These are phyloP conservation scores for Mycogone perniciosa DNA, from an alignment of 2,329 filamentous ascomycete genomes.

Conservation along the genomic window DNA sequence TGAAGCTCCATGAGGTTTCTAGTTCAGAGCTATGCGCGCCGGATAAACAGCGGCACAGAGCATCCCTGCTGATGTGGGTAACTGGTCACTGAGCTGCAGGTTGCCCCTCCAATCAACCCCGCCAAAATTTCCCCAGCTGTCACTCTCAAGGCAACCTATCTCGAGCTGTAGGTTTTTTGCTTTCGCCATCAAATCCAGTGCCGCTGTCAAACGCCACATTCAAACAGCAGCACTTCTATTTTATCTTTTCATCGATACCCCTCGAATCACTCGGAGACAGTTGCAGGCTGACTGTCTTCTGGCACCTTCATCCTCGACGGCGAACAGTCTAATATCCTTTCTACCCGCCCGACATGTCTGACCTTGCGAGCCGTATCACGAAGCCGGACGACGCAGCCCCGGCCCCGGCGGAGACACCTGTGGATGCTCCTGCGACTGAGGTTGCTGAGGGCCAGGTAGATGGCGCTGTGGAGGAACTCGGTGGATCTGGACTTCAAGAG, in stretches of 20 bases:
- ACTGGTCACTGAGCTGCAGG: slow-evolving; percentile 12
- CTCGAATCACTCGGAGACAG: not conserved
- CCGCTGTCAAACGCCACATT: slow-evolving; percentile 1
- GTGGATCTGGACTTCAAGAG: slow-evolving; percentile 56
- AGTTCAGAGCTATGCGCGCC: slow-evolving; percentile 14
- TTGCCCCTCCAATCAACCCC: slow-evolving; percentile 30
- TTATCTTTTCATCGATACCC: not conserved
- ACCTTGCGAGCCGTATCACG: slow-evolving; percentile 47
- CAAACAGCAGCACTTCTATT: slow-evolving; percentile 6
- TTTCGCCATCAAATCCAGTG: slow-evolving; percentile 2
- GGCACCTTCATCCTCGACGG: not conserved
- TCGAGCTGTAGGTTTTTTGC: not conserved
- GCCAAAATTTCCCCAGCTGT: slow-evolving; percentile 22
- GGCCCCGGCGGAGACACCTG: slow-evolving; percentile 17
- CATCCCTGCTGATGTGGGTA: slow-evolving; percentile 2
- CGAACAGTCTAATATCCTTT: not conserved
- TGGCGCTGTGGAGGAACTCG: slow-evolving; percentile 29
- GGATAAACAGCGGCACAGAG: slow-evolving; percentile 24
- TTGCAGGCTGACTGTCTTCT: slow-evolving; percentile 7
- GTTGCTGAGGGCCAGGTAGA: slow-evolving; percentile 29
- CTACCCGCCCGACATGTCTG: slow-evolving; percentile 32
- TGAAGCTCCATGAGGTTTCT: too few relatives aligned
- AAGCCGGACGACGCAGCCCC: slow-evolving; percentile 32
- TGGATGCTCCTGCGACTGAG: slow-evolving; percentile 19
- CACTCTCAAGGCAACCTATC: not conserved